These are phyloP conservation scores for Alliaria petiolata DNA, from an alignment of 345 rosid species.

Conservation along the genomic window DNA sequence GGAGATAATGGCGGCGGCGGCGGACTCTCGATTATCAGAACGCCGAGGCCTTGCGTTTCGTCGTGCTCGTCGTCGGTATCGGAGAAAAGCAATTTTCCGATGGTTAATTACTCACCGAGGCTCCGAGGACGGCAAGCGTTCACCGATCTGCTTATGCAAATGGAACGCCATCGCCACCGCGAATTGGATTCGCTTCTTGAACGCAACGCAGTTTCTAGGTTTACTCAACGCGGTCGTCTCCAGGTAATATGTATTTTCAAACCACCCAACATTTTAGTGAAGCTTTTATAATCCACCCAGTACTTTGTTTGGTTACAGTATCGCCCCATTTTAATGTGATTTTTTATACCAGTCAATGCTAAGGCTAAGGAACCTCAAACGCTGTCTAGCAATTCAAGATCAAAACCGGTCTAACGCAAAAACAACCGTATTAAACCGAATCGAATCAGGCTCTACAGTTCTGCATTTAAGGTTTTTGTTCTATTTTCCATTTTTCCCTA, in stretches of 20 bases:
- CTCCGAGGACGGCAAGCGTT: constrained; percentile 82
- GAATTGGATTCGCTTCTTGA: constrained; percentile 51
- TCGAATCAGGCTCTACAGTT: constrained; percentile 39
- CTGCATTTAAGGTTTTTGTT: constrained; percentile 30
- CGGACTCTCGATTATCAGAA: constrained; percentile 13
- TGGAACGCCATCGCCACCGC: constrained; percentile 56
- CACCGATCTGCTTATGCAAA: constrained; percentile 53
- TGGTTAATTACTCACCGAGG: constrained; percentile 42
- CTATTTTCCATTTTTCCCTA: background rate
- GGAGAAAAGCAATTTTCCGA: constrained; percentile 24
- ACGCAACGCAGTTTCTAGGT: constrained; percentile 68
- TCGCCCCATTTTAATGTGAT: background rate
- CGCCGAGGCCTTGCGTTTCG: constrained; percentile 10
- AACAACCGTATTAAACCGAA: constrained; percentile 16
- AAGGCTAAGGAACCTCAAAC: constrained; percentile 50
- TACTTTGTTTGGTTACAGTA: background rate
- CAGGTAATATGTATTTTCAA: constrained; percentile 45
- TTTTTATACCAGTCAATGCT: constrained; percentile 50
- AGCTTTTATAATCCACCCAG: background rate
- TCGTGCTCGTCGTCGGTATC: background rate
- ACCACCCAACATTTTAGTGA: background rate
- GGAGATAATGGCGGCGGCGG: constrained; percentile 11
- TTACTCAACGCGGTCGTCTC: constrained; percentile 77
- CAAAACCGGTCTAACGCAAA: constrained; percentile 30
- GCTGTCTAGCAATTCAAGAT: constrained; percentile 45